A percentile compares a stretch with the other conserved stretches of the same genome.
Conservation (phyloP, 75 land plant genomes). For the Pinus taeda region DNA sequence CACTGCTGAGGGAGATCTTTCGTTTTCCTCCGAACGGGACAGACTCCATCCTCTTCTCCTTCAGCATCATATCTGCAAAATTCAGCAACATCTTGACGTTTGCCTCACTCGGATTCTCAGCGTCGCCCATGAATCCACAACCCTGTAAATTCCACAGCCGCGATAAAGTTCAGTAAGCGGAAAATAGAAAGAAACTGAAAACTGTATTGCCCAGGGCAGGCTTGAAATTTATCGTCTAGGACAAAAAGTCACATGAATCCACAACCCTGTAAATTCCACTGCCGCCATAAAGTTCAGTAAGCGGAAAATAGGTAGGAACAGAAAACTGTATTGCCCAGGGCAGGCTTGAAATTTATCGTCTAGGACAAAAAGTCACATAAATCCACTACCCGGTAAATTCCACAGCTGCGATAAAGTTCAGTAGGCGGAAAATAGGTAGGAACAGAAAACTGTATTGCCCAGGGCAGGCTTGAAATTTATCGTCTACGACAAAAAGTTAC, state of each 20-base stretch:
- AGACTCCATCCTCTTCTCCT: conserved; percentile 32
- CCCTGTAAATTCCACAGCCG: not conserved
- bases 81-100: conserved; percentile 19
- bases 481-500: not conserved
- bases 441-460: not conserved
- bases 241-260: not conserved
- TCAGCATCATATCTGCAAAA: conserved; percentile 26
- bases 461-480: not conserved
- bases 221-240: not conserved
- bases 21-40: conserved; percentile 38
- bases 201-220: not conserved
- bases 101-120: conserved; percentile 24
- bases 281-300: too few relatives aligned
- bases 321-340: not conserved
- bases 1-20: conserved; percentile 20
- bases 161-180: too few relatives aligned
- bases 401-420: not conserved
- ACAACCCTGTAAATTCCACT: too few relatives aligned
- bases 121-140: conserved; percentile 11
- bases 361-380: not conserved
- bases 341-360: not conserved
- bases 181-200: not conserved
- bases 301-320: not conserved
- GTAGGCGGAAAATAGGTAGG: not conserved
- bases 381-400: conserved; percentile 3